Percentiles rank a stretch among this genome's conserved stretches.
phyloP scores from a whole-genome alignment of 2,329 filamentous ascomycete species.

The Xylariales sp. region DNA sequence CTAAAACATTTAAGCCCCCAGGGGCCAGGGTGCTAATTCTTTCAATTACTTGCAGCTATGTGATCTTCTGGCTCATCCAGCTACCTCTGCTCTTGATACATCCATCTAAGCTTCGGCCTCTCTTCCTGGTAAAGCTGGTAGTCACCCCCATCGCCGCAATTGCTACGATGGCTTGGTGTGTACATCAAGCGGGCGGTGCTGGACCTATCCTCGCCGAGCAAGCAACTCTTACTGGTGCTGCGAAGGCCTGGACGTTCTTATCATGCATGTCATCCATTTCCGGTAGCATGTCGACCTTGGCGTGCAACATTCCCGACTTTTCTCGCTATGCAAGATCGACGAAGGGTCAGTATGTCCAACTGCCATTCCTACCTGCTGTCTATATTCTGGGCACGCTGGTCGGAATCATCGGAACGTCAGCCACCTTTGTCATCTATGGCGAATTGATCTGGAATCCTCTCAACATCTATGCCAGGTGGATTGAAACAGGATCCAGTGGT shows the following conservation, averaged over 20 bases:
- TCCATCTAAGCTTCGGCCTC: background rate
- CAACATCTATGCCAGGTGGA: background rate
- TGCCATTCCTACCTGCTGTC: background rate
- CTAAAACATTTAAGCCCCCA: no score
- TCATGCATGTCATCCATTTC: background rate
- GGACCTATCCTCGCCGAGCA: background rate
- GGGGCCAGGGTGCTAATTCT: no score
- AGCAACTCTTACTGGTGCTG: background rate
- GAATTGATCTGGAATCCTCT: background rate
- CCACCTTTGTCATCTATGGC: background rate
- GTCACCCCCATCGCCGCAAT: background rate
- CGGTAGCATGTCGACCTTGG: background rate
- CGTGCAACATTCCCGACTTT: background rate
- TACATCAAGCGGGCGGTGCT: background rate
- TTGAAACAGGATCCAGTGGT: background rate
- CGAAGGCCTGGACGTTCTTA: background rate
- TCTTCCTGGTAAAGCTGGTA: background rate
- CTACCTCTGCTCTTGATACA: background rate
- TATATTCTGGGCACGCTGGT: background rate
- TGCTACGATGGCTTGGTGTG: background rate
- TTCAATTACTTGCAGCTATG: background rate
- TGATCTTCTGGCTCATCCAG: background rate
- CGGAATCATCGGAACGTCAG: background rate
- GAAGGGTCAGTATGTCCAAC: background rate
- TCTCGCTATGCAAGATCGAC: background rate